These are phyloP conservation scores for Gossypium turneri DNA, from an alignment of 345 rosid genomes.

Conservation along the genomic window DNA sequence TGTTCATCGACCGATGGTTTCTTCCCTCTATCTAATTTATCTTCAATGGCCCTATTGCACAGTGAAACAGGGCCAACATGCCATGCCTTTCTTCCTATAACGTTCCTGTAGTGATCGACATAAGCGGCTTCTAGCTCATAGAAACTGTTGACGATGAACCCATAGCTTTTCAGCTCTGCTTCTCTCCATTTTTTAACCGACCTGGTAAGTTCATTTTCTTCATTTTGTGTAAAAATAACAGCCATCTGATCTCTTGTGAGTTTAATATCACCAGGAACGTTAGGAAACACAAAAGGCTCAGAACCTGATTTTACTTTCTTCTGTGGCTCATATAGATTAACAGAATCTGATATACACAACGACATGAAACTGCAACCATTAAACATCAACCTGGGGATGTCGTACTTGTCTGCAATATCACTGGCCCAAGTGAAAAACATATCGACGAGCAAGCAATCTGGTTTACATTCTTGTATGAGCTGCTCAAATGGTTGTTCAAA, in stretches of 20 bases:
- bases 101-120: slow-evolving; percentile 36
- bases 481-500: slow-evolving; percentile 42
- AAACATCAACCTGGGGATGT: slow-evolving; percentile 50
- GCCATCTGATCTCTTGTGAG: slow-evolving; percentile 39
- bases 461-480: slow-evolving; percentile 31
- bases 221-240: neutral
- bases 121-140: slow-evolving; percentile 64
- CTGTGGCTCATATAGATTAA: slow-evolving; percentile 37
- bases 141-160: slow-evolving; percentile 65
- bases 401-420: slow-evolving; percentile 40
- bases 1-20: slow-evolving; percentile 21
- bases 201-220: slow-evolving; percentile 19
- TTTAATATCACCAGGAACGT: slow-evolving; percentile 44
- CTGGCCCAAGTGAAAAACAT: slow-evolving; percentile 60
- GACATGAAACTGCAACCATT: slow-evolving; percentile 45
- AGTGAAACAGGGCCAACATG: slow-evolving; percentile 50
- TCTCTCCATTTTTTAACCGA: slow-evolving; percentile 24
- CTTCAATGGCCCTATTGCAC: slow-evolving; percentile 26
- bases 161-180: slow-evolving; percentile 44
- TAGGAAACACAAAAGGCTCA: slow-evolving; percentile 46
- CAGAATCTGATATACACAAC: slow-evolving; percentile 24
- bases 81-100: slow-evolving; percentile 51
- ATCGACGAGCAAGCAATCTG: slow-evolving; percentile 56
- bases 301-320: slow-evolving; percentile 34
- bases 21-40: slow-evolving; percentile 33